phyloP scores from a whole-genome alignment of 345 rosid genomes.

The Barbarea vulgaris region DNA sequence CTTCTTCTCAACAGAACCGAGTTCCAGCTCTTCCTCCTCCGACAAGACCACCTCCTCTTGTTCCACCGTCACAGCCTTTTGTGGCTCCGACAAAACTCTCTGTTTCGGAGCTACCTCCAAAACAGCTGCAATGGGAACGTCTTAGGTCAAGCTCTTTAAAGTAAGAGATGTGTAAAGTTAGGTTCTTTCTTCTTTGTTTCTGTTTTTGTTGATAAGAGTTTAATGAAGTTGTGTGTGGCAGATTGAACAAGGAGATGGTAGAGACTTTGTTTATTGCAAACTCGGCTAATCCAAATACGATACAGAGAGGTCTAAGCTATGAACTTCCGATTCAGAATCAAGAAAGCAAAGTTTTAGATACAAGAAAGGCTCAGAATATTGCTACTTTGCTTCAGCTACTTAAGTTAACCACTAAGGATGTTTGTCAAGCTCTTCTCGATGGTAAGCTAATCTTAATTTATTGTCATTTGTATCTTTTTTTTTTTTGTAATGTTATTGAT shows the following conservation, averaged over 20 bases:
- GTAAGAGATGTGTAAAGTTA: constrained; percentile 45
- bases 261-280: constrained; percentile 79
- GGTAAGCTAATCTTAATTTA: constrained; percentile 46
- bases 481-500: background rate
- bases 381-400: constrained; percentile 80
- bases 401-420: constrained; percentile 82
- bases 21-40: constrained; percentile 39
- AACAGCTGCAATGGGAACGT: constrained; percentile 79
- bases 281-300: constrained; percentile 52
- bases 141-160: constrained; percentile 77
- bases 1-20: constrained; percentile 39
- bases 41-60: constrained; percentile 44
- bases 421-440: constrained; percentile 85
- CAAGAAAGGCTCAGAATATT: constrained; percentile 86
- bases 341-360: constrained; percentile 74
- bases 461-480: background rate
- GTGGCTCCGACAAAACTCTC: constrained; percentile 40
- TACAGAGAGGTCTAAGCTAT: constrained; percentile 51
- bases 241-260: constrained; percentile 91
- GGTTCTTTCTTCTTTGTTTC: background rate
- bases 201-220: background rate
- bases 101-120: constrained; percentile 35
- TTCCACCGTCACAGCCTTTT: constrained; percentile 50
- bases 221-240: constrained; percentile 45
- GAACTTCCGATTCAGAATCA: constrained; percentile 53